Conservation (phyloP, 2,329 filamentous ascomycete species). For the Fusarium sp. region DNA sequence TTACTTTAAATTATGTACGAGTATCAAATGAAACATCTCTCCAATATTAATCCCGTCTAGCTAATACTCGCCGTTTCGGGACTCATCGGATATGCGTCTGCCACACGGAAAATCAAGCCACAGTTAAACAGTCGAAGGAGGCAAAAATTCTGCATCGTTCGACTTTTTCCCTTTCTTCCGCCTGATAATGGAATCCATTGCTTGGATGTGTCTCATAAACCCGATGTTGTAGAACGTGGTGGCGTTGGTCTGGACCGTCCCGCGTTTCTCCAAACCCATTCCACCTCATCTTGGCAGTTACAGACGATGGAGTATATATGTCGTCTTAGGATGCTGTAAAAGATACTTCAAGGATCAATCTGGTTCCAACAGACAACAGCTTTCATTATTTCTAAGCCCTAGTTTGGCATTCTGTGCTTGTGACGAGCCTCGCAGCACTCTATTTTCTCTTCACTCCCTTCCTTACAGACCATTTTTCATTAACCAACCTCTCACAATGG, state of each 20-base stretch:
- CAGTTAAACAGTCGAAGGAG: neutral
- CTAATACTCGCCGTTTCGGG: neutral
- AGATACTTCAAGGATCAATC: neutral
- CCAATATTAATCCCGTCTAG: neutral
- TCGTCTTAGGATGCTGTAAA: too few species aligned
- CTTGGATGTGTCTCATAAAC: neutral
- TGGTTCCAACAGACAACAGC: neutral
- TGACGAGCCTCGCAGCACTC: neutral
- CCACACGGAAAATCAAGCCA: slow-evolving; percentile 2
- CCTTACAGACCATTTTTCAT: neutral
- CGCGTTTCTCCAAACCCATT: slow-evolving; percentile 11
- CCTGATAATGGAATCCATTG: slow-evolving; percentile 8
- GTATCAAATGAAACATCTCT: neutral
- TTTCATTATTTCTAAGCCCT: slow-evolving; percentile 5
- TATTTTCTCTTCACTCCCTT: neutral
- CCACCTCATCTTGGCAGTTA: slow-evolving; percentile 9
- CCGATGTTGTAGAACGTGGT: slow-evolving; percentile 9
- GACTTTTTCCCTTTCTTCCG: neutral
- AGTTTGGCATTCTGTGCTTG: slow-evolving; percentile 10
- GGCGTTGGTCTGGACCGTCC: slow-evolving; percentile 22
- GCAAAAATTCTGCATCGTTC: neutral
- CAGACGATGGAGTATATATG: slow-evolving; percentile 2
- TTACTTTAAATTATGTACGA: neutral
- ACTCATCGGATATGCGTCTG: neutral
- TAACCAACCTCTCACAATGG: slow-evolving; percentile 13